A percentile compares a stretch with the other conserved stretches of the same genome.
Conservation (phyloP, 2,329 filamentous ascomycete genomes). For the Amauroascus verrucosus region DNA sequence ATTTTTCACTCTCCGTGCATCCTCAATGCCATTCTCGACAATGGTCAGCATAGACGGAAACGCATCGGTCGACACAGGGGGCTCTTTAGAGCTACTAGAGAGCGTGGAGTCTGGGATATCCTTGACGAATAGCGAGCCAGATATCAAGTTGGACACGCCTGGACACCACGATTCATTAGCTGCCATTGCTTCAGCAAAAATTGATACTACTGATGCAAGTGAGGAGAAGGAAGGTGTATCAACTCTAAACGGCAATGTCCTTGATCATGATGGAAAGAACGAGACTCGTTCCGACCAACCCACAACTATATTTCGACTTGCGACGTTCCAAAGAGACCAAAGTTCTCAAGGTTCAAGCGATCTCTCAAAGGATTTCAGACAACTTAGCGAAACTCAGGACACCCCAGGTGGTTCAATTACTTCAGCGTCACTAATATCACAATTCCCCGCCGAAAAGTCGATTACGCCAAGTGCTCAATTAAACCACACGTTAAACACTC, state of each 20-base stretch:
- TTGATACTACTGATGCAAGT: not conserved
- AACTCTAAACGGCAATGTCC: not conserved
- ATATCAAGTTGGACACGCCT: not conserved
- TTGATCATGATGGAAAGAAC: not conserved
- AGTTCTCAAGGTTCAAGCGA: constrained; percentile 18
- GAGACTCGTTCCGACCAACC: not conserved
- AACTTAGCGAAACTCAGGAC: constrained; percentile 19
- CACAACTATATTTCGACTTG: not conserved
- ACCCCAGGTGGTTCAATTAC: constrained; percentile 26
- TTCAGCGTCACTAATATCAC: constrained; percentile 22
- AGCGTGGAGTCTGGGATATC: not conserved
- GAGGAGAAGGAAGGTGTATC: not conserved
- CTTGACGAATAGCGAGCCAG: not conserved
- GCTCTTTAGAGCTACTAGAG: not conserved
- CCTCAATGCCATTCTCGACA: not conserved
- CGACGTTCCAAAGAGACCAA: constrained; percentile 1
- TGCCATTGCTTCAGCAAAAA: not conserved
- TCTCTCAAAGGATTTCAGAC: constrained; percentile 17
- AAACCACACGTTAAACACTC: constrained; percentile 15
- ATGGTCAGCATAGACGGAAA: constrained; percentile 6
- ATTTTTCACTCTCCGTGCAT: not conserved
- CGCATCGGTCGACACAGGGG: not conserved
- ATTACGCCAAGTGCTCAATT: constrained; percentile 11
- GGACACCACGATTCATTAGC: not conserved
- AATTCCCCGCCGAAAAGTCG: constrained; percentile 18